These are phyloP conservation scores for Dothideomycetes sp. DNA, from an alignment of 2,329 filamentous ascomycete species.

Conservation along the genomic window DNA sequence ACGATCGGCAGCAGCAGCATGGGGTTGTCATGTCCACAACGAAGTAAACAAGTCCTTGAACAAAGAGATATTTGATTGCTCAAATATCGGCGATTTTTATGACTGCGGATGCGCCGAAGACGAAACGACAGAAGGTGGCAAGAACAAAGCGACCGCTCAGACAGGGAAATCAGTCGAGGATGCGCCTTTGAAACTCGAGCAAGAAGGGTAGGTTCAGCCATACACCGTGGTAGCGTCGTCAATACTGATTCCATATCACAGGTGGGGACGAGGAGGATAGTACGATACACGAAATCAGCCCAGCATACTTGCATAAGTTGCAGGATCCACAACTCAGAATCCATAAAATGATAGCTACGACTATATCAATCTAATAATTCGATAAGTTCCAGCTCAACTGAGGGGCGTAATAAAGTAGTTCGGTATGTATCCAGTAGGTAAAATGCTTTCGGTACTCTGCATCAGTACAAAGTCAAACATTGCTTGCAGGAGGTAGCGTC, in stretches of 20 bases:
- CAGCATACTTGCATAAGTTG: no score
- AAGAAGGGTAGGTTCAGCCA: slow-evolving; percentile 18
- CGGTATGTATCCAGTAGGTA: no score
- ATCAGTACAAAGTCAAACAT: no score
- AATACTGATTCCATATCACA: slow-evolving; percentile 1
- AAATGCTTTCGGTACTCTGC: no score
- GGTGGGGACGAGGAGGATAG: slow-evolving; percentile 14
- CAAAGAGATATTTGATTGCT: slow-evolving; percentile 55
- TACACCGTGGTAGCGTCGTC: not conserved
- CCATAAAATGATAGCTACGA: no score
- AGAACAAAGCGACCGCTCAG: slow-evolving; percentile 20
- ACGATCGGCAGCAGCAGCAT: slow-evolving; percentile 52
- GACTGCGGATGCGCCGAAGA: slow-evolving; percentile 54
- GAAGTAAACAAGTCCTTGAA: slow-evolving; percentile 54
- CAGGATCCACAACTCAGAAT: no score
- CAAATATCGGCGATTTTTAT: slow-evolving; percentile 57
- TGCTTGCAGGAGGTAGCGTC: no score
- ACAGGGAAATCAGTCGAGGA: slow-evolving; percentile 19
- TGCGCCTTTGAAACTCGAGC: slow-evolving; percentile 15
- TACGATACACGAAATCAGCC: not conserved
- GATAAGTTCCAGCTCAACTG: no score
- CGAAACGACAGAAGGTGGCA: slow-evolving; percentile 15
- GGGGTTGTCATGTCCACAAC: slow-evolving; percentile 60
- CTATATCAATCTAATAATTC: no score
- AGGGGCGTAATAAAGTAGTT: no score